Conservation (phyloP, 805 yeast genomes). For the Nakazawaea ishiwadae region DNA sequence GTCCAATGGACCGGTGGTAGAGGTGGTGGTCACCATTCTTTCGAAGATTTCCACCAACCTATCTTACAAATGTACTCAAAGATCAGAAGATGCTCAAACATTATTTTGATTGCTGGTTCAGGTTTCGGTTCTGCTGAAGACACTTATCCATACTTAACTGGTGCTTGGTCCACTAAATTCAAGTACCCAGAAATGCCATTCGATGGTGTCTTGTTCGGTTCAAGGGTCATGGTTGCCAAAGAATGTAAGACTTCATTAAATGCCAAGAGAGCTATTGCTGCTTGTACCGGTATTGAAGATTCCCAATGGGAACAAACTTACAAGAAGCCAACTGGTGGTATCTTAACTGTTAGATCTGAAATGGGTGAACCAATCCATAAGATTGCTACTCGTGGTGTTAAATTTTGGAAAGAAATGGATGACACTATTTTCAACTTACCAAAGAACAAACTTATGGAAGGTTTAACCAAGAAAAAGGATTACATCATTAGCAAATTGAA, state of each 20-base stretch:
- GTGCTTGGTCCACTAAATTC: conserved; percentile 87
- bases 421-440: conserved; percentile 89
- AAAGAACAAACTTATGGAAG: conserved; percentile 78
- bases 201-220: conserved; percentile 94
- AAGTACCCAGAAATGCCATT: conserved; percentile 98
- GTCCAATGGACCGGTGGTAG: conserved; percentile 99
- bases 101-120: conserved; percentile 91
- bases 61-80: conserved; percentile 91
- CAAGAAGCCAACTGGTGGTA: conserved; percentile 95
- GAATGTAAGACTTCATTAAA: conserved; percentile 93
- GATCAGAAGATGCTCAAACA: conserved; percentile 88
- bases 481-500: conserved; percentile 82
- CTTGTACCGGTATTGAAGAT: conserved; percentile 88
- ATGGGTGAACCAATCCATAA: conserved; percentile 99
- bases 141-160: conserved; percentile 95
- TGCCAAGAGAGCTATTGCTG: conserved; percentile 89
- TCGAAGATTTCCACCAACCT: conserved; percentile 98
- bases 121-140: conserved; percentile 98
- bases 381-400: conserved; percentile 95
- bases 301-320: conserved; percentile 90
- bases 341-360: conserved; percentile 92
- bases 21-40: conserved; percentile 99
- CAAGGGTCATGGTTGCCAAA: conserved; percentile 95
- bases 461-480: conserved; percentile 77
- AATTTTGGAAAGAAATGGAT: conserved; percentile 97